Percentiles rank a stretch among this genome's conserved stretches.
Conservation (phyloP, 306 rosid genomes). For the Dalbergia cultrata region DNA sequence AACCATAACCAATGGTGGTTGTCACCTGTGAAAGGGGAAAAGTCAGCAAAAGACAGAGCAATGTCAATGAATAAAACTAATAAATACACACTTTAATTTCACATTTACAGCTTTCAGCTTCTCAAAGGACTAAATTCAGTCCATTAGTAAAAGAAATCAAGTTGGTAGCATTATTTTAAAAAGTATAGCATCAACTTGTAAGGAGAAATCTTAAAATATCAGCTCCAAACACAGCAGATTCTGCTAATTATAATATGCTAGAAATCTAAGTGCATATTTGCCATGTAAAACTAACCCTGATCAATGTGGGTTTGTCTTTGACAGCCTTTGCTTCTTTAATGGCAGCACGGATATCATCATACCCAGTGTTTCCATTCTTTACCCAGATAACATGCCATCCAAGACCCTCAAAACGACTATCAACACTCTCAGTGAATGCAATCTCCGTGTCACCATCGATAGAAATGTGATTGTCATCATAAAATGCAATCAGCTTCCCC, state of each 20-base stretch:
- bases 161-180: slow-evolving; percentile 14
- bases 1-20: slow-evolving; percentile 96
- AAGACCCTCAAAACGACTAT: slow-evolving; percentile 88
- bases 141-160: slow-evolving; percentile 18
- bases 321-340: slow-evolving; percentile 94
- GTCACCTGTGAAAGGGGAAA: slow-evolving; percentile 72
- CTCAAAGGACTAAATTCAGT: slow-evolving; percentile 14
- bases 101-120: slow-evolving; percentile 20
- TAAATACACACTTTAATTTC: slow-evolving; percentile 3
- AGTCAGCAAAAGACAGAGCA: slow-evolving; percentile 27
- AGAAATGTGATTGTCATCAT: slow-evolving; percentile 98
- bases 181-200: slow-evolving; percentile 1
- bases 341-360: slow-evolving; percentile 96
- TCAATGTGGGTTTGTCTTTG: slow-evolving; percentile 88
- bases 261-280: not conserved
- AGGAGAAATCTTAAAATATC: not conserved
- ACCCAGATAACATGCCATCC: slow-evolving; percentile 99
- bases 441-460: slow-evolving; percentile 96
- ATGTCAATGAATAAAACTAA: not conserved
- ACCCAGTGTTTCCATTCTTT: slow-evolving; percentile 95
- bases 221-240: not conserved
- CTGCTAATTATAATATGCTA: not conserved
- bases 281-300: slow-evolving; percentile 69
- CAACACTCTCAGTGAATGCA: slow-evolving; percentile 94
- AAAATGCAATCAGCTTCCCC: slow-evolving; percentile 93